Base-by-base conservation (phyloP, 1,284 basidiomycete genomes). In the Ceratobasidium sp. region DNA sequence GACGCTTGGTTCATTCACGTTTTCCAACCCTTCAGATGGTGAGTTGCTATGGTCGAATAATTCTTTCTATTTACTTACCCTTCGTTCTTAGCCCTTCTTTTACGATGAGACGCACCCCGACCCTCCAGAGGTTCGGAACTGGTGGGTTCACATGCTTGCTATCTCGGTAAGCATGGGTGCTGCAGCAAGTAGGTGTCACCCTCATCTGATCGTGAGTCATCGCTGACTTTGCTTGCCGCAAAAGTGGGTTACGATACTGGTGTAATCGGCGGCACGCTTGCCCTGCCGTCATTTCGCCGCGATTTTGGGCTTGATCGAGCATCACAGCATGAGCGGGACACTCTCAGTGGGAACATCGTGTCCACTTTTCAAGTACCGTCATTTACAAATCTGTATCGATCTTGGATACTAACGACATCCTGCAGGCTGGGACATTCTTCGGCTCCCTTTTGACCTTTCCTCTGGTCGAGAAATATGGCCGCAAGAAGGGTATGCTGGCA, bases 341-440 rank as follows among this genome's bases (percentile, higher is more conserved):
- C 76, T 11, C 80, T 78, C 25, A 82, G 79, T 65, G 81, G 83
- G n/a, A 84, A 85, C 78, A 79, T 86, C 19, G 84, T 84, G 9
- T 82, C 84, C n/a, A 81, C 81, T 17, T 85, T 84, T 46, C 70
- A 73, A 44, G 70, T 73, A 19, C 3, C 29, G 5, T 25, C 13
- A 25, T 6, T 57, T 54, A 9, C 22, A 15, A 22, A n/a, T 43
- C 6, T 57, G 15, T 32, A 22, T 22, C 11, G 29, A 49, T 34
- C 43, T 2, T 13, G 11, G 49, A 13, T 29, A 17, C 40, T 64
- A 7, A 62, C 46, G 44, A 15, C 8, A 22, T 40, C n/a, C 22
- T 65, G 79, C 82, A 84, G 66, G 84, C 83, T 0, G 84, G 84
- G 29, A 82, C 82, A 25, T 83, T 83, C 80, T 82, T 83, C 59